Base-by-base conservation (phyloP, 2,329 filamentous ascomycete genomes). In the Plenodomus biglobosus region DNA sequence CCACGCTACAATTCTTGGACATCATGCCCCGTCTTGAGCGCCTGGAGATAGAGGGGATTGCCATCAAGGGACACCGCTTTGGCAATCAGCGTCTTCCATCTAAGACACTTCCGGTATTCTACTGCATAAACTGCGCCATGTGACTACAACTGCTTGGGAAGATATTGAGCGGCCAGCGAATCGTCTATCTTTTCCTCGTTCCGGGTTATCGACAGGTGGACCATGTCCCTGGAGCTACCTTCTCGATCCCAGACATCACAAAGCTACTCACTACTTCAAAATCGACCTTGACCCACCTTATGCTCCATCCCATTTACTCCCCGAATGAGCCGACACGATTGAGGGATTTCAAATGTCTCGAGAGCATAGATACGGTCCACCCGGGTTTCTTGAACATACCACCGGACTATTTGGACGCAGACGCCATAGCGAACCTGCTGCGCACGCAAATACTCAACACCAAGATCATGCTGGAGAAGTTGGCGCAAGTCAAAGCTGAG, bases 1-100 rank as follows among this genome's bases (percentile, higher is more conserved):
- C 20, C 19, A 43, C 35, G 16, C 10, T 48, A 18, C 40, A 48
- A 36, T 5, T 43, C 11, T n/a, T 48, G 35, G 35, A 40, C 8
- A 39, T 48, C 1, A 34, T 17, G 6, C 40, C 40, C n/a, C 21
- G 38, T 8, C 16, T 43, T 22, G n/a, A 19, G 17, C 4, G 17
- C 13, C 17, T 47, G 1, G 0, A 2, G 3, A 11, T 43, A 1
- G 18, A 18, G 3, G 15, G 34, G n/a, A 15, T 47, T 15, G 44
- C 39, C 21, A 18, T 20, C 2, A 40, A 20, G 3, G 45, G 40
- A 10, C 40, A 48, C 18, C n/a, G 8, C 2, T 39, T 43, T n/a
- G 22, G 32, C 10, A 0, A 10, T 8, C 10, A 21, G 5, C 13
- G 11, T 6, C 19, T 43, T 4, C 17, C 36, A 1, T 36, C 35